Base-by-base conservation (phyloP, 352 stramenopile genomes). In the Sclerospora graminicola region DNA sequence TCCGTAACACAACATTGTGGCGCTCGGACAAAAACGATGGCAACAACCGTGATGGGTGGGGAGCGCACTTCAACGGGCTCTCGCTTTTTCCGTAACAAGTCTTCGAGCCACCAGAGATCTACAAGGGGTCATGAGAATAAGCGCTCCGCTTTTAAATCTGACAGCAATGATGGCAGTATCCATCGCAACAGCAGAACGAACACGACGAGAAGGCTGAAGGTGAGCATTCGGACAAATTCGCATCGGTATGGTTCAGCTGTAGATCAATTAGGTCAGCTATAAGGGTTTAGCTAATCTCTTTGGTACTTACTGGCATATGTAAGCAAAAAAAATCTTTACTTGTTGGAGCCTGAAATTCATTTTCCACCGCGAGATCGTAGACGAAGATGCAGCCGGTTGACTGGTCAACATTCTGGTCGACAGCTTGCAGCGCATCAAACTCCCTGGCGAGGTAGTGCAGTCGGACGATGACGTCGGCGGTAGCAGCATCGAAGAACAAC, bases 1-100 rank as follows among this genome's bases (percentile, higher is more conserved):
- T 84, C 28, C 76, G 79, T 31, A 88, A 82, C 54, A 87, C 74
- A 57, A 93, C 77, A 15, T 54, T 82, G 28, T 93, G 70, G 74
- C 71, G 77, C 18, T 70, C 68, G 31, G 74, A 81, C 23, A 77
- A 80, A 35, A 71, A 66, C 21, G 54, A 59, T 29, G 56, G 44
- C 14, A 54, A 51, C 48, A 61, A 48, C 32, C 45, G 45, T 54
- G 59, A 64, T 24, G 44, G 38, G 42, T 4, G 48, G 53, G 0
- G 54, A 63, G 9, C 45, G 63, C 26, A 30, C 59, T 36, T 63
- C 50, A 10, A 60, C 58, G n/a, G 56, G 53, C 30, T 66, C 63
- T 19, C 74, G 69, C 44, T 78, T 73, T 49, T 62, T 64, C n/a
- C 69, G 69, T 16, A 66, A 80, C 42, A 74, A 76, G 49, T 52